phyloP scores from a whole-genome alignment of 257 asterid genomes.

The Solanum pinnatisectum region DNA sequence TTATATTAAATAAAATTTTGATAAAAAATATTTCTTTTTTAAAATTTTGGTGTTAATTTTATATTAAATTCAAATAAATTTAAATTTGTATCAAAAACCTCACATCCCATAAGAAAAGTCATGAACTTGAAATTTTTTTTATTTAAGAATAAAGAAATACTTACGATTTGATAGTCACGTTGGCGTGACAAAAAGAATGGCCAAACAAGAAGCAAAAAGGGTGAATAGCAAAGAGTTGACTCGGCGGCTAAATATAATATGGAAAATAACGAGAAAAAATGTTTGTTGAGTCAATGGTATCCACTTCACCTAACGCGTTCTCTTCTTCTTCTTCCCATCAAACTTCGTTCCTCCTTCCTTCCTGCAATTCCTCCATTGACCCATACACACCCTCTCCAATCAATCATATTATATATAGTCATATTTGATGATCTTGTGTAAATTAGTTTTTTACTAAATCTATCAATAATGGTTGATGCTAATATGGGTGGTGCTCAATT shows the following conservation, averaged over 20 bases:
- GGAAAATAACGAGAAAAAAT: neutral
- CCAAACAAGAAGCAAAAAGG: neutral
- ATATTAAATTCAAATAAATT: no score
- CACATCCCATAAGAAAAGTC: no score
- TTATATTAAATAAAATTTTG: neutral
- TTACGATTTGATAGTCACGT: no score
- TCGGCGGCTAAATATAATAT: neutral
- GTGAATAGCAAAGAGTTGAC: neutral
- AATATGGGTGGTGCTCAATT: conserved; percentile 38
- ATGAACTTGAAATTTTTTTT: no score
- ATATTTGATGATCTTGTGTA: neutral
- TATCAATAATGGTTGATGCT: conserved; percentile 27
- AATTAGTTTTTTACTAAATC: neutral
- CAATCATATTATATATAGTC: neutral
- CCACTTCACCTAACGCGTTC: neutral
- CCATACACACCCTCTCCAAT: neutral
- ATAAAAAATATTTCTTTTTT: no score
- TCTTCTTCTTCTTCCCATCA: neutral
- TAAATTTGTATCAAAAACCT: no score
- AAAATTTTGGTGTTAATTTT: fast-evolving
- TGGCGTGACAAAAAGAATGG: no score
- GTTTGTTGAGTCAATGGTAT: neutral
- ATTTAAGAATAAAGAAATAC: no score
- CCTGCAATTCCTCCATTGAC: neutral
- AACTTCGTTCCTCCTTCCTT: neutral